Evolutionary conservation across 805 yeast genomes (phyloP), one percentile per base, ranked within the genome.

Genomic region (Zygotorulaspora florentina): DNA sequence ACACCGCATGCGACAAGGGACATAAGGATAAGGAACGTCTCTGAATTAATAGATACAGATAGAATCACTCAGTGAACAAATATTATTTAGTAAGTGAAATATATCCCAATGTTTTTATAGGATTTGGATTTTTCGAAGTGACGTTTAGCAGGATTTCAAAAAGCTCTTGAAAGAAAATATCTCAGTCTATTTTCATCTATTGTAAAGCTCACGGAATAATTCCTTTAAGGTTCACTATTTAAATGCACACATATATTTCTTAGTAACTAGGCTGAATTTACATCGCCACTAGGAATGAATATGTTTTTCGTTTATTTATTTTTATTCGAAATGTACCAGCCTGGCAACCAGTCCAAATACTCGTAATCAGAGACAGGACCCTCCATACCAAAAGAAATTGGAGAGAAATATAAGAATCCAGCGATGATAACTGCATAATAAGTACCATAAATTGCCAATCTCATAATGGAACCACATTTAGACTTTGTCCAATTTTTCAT

Each of bases 331-430:
- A 75, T 66, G 58, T 69, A 68, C 83, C 83, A 78, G 8, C 69
- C 49, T 34, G 65, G 54, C 27, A 77, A 60, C 80, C 80, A 75
- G 50, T 75, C 67, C 59, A 80, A 57, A 56, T 78, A 67, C 26
- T 54, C 54, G 52, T 62, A 79, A 4, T 71, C 52, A 1, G 52
- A 45, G 6, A 68, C 54, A 28, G 73, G 69, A 8, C 82, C 81
- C 8, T 55, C 66, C 84, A 86, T 78, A 44, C 95, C 95, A 49
- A 80, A 75, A 27, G 87, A 73, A 13, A 84, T 66, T 50, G 81
- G 83, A 51, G 79, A 71, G 53, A 79, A 81, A 54, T 77, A 68
- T 73, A 77, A 75, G 71, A 85, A 86, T 8, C 74, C 69, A 2
- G 73, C 76, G 36, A 77, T 59, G 9, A 81, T 76, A 26, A 67